Evolutionary conservation across 2,329 filamentous ascomycete species (phyloP), one percentile per base, ranked within the genome.

Genomic region (Penicillium sp.): DNA sequence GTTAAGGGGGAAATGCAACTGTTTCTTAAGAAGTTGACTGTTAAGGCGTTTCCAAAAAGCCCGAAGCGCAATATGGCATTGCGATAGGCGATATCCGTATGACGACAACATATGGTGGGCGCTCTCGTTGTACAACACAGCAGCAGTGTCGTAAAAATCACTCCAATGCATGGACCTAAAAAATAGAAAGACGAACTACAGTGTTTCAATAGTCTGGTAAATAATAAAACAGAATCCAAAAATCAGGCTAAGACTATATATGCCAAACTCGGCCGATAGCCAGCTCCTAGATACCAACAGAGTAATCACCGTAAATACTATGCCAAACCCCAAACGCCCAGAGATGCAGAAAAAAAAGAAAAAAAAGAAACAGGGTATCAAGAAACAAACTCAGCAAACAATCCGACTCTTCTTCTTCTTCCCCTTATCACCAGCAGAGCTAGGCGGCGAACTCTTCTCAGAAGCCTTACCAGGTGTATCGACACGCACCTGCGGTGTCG

Each of bases 391-490:
- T 70, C 55, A 72, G 62, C 58, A 64, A n/a, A 60, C 65, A 57
- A 67, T 60, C 57, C 70, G 72, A 42, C 61, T 70, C 64, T 74
- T 78, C 64, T 70, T 73, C 63, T 63, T 73, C 59, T 71, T 72
- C 31, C 65, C 59, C 56, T 71, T 77, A 55, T 70, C 72, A 48
- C 74, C 73, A 9, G 72, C 66, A 15, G 73, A 66, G n/a, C 65
- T 72, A n/a, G 65, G 67, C 13, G 72, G 71, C 19, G 68, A 68
- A 54, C 69, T 69, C 54, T 70, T 74, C 9, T 71, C 71, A 6
- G 65, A 64, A 23, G 55, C 66, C 38, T 68, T 74, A 4, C 66
- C 65, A 5, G 69, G 70, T 5, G 72, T 70, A 47, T 74, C 70
- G 29, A 71, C 68, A 27, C 65, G 71, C 9, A 73, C 66, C 54